Conservation (phyloP, 768 basidiomycete genomes). For the Suillus sp. region DNA sequence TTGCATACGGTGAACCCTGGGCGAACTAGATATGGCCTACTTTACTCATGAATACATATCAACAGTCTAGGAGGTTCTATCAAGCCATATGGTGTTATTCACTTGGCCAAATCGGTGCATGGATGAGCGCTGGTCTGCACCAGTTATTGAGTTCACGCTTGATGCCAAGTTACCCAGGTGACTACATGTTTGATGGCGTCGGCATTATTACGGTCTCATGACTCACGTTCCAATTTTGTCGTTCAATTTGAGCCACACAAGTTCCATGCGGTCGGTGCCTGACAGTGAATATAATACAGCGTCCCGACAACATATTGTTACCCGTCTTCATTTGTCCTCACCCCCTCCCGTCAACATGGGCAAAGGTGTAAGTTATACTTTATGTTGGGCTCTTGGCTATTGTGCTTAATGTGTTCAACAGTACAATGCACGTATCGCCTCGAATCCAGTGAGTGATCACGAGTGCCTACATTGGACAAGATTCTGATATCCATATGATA, state of each 20-base stretch:
- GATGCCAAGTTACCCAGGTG: neutral
- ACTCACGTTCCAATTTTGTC: conserved; percentile 10
- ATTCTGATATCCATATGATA: conserved; percentile 27
- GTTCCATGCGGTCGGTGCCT: conserved; percentile 16
- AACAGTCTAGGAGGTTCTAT: neutral
- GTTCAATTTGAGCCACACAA: conserved; percentile 8
- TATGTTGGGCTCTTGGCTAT: neutral
- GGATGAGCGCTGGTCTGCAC: neutral
- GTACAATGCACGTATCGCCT: conserved; percentile 59
- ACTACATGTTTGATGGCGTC: neutral
- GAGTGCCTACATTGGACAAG: neutral
- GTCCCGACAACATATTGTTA: neutral
- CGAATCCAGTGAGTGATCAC: conserved; percentile 50
- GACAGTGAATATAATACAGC: neutral
- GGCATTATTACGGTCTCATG: conserved; percentile 7
- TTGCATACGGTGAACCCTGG: neutral
- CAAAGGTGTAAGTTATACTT: conserved; percentile 22
- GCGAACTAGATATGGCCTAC: neutral
- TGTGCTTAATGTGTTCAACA: conserved; percentile 24
- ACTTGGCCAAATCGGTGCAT: neutral
- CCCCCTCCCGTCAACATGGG: conserved; percentile 23
- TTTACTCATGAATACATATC: neutral
- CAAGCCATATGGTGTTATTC: neutral
- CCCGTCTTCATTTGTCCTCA: conserved; percentile 10
- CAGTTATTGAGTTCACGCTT: neutral